A percentile compares a stretch with the other conserved stretches of the same genome.
These are phyloP conservation scores for Talaromyces liani DNA, from an alignment of 495 filamentous ascomycete genomes.

Conservation along the genomic window DNA sequence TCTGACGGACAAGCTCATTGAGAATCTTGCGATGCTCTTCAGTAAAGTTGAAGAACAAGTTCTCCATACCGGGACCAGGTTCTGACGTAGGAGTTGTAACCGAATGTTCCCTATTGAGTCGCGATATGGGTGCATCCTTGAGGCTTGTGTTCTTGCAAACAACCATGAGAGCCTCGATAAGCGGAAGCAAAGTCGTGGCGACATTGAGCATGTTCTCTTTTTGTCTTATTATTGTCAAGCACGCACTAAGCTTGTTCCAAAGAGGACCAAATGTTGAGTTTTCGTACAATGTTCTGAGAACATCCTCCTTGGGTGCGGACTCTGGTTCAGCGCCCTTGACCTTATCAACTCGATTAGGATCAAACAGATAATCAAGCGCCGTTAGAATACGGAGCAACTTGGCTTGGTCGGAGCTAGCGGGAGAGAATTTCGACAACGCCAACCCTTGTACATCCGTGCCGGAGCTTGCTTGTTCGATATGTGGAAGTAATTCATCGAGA, in stretches of 20 bases:
- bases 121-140: constrained; percentile 56
- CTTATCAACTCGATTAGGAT: constrained; percentile 55
- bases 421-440: constrained; percentile 91
- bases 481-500: constrained; percentile 76
- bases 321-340: constrained; percentile 48
- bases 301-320: constrained; percentile 57
- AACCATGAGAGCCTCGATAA: constrained; percentile 97
- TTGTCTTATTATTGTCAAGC: constrained; percentile 77
- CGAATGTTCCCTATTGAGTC: constrained; percentile 59
- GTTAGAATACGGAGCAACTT: constrained; percentile 91
- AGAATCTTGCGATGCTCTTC: constrained; percentile 97
- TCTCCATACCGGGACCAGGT: constrained; percentile 62
- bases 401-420: constrained; percentile 88
- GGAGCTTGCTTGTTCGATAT: constrained; percentile 78
- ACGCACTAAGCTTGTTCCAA: constrained; percentile 92
- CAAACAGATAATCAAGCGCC: constrained; percentile 92
- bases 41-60: constrained; percentile 95
- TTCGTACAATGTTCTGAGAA: constrained; percentile 81
- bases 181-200: constrained; percentile 84
- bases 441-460: constrained; percentile 93
- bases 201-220: constrained; percentile 94
- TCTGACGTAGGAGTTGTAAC: constrained; percentile 73
- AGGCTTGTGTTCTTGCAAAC: constrained; percentile 94
- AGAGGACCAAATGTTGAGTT: constrained; percentile 81
- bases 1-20: constrained; percentile 94